Base-by-base conservation (phyloP, 225 moss, liverwort and hornwort genomes). In the Ulota crispa region DNA sequence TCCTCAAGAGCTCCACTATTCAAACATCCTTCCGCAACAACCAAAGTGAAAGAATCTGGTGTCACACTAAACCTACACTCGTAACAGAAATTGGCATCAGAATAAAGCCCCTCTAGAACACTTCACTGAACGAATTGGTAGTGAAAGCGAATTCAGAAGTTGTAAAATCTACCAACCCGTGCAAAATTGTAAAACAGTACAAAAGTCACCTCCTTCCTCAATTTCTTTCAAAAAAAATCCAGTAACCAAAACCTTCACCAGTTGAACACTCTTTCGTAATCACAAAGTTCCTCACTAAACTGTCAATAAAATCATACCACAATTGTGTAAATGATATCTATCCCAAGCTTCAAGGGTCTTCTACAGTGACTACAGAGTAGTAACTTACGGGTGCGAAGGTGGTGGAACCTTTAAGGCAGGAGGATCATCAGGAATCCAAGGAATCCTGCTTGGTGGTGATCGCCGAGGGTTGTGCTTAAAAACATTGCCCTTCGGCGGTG, bases 401-500 rank as follows among this genome's bases (percentile, higher is more conserved):
- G 83, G 83, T 27, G 87, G 70, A 20, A 50, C 42, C 47, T 60
- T 75, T 56, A 70, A 27, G 2, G 30, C 62, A 1, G 54, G 72
- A 67, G 77, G 72, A 72, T 77, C 21, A 7, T 45, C 50, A 23
- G 83, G 83, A 5, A 62, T 4, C 54, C 77, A 4, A 36, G 80
- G 34, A 4, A 23, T 15, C 19, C 39, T 52, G 19, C 14, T 62
- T 2, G 82, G 79, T 14, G 80, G 83, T 9, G 72, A 45, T 63
- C 23, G 24, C 39, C 19, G 30, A 20, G 86, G 83, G 26, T 27
- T 21, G 73, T 36, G 79, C 31, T 75, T 23, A 24, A 83, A 71
- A 32, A 75, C 80, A 83, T 83, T 86, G 66, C 80, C 76, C 6
- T 60, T 64, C 0, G 86, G 86, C 31, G 86, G 86, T 16, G 86